These are phyloP conservation scores for Liquidambar formosana DNA, from an alignment of 164 flowering plant species.

Conservation along the genomic window DNA sequence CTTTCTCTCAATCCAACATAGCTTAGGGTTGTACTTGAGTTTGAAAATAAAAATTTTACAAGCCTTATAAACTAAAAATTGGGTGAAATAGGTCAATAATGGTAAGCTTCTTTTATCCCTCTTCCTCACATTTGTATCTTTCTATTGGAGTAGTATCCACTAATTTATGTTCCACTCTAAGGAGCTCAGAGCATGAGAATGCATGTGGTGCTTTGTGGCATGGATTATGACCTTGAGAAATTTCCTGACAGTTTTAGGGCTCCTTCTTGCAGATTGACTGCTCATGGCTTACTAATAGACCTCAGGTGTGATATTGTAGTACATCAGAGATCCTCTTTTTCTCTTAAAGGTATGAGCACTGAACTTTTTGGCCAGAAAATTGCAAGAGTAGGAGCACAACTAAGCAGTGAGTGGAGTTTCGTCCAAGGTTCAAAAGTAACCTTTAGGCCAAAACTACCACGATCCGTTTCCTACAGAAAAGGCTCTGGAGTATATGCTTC, in stretches of 20 bases:
- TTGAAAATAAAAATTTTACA: neutral
- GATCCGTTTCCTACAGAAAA: conserved; percentile 10
- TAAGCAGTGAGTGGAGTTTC: conserved; percentile 34
- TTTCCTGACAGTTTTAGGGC: neutral
- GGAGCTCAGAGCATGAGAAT: neutral
- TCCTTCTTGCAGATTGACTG: conserved; percentile 17
- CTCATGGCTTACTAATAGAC: conserved; percentile 10
- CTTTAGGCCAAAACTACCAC: conserved; percentile 26
- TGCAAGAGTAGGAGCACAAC: conserved; percentile 14
- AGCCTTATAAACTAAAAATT: too few species aligned
- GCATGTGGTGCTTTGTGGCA: neutral
- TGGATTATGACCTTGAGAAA: neutral
- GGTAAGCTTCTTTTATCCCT: neutral
- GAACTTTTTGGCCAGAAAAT: conserved; percentile 17
- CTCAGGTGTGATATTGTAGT: conserved; percentile 3
- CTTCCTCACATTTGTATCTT: neutral
- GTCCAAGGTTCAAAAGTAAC: conserved; percentile 33
- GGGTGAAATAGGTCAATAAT: neutral
- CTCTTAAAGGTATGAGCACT: conserved; percentile 9
- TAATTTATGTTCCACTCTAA: neutral
- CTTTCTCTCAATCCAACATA: too few species aligned
- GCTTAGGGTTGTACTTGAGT: neutral
- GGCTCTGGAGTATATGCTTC: conserved; percentile 36
- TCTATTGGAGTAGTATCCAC: neutral
- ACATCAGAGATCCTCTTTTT: conserved; percentile 11